Evolutionary conservation across 352 stramenopile species (phyloP).

Genomic region (Globisporangium carolinianum): DNA sequence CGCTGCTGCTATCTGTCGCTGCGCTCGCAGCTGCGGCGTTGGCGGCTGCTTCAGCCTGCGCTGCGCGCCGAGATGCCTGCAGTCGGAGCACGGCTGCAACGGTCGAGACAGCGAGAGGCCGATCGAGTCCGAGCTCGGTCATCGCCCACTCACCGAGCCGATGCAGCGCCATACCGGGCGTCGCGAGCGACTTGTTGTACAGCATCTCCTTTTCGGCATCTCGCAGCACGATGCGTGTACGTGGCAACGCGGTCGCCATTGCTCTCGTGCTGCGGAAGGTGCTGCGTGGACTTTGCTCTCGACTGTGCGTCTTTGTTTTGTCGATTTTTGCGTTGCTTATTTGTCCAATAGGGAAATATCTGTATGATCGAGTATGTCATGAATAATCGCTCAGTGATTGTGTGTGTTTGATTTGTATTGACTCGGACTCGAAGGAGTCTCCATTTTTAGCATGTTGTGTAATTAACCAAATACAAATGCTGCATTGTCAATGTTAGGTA

Average conservation of each 20-base stretch:
- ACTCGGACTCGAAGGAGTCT: too few relatives aligned
- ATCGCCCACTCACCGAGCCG: slow-evolving; percentile 6
- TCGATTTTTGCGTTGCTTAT: too few relatives aligned
- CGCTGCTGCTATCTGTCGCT: neutral
- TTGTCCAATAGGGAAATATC: too few relatives aligned
- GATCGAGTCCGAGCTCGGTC: slow-evolving; percentile 4
- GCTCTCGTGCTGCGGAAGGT: neutral
- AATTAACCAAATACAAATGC: too few relatives aligned
- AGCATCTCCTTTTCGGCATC: slow-evolving; percentile 5
- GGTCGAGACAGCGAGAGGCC: slow-evolving; percentile 2
- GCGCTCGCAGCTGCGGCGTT: neutral
- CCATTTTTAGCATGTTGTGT: too few relatives aligned
- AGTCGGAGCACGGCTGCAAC: slow-evolving; percentile 3
- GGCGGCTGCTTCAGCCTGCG: neutral
- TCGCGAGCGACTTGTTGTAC: slow-evolving; percentile 8
- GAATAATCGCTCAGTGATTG: too few relatives aligned
- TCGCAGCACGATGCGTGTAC: slow-evolving; percentile 1
- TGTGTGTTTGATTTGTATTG: too few relatives aligned
- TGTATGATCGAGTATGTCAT: too few relatives aligned
- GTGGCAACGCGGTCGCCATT: neutral
- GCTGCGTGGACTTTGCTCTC: too few relatives aligned
- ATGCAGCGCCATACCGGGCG: slow-evolving; percentile 5
- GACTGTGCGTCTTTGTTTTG: too few relatives aligned
- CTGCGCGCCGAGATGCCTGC: neutral
- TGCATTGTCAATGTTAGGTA: too few relatives aligned